phyloP scores from a whole-genome alignment of 2,329 filamentous ascomycete genomes.

The Fusarium temperatum region DNA sequence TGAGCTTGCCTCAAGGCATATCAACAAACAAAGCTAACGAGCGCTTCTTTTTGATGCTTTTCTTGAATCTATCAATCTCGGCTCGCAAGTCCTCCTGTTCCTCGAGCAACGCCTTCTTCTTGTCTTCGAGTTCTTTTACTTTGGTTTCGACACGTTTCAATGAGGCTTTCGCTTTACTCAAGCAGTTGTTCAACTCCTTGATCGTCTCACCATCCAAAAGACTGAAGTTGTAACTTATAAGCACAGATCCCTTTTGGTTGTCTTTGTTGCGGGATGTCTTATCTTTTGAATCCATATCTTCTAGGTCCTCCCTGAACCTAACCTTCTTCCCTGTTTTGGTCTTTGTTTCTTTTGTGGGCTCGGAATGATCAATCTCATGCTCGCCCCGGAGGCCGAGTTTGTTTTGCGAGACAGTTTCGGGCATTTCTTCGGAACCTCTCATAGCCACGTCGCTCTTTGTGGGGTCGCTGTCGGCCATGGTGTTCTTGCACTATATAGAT shows the following conservation, averaged over 20 bases:
- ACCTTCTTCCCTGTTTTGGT: background rate
- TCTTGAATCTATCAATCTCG: background rate
- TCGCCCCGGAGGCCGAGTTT: rapidly evolving
- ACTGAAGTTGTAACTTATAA: background rate
- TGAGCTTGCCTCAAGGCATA: background rate
- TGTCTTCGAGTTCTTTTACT: background rate
- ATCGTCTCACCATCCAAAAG: background rate
- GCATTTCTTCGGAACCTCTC: background rate
- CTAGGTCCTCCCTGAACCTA: background rate
- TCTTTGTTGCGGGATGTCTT: background rate
- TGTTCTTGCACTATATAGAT: no score
- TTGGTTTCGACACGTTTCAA: background rate
- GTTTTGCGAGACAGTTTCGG: background rate
- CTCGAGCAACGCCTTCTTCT: background rate
- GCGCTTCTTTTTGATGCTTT: background rate
- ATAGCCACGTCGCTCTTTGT: background rate
- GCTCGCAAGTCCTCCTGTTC: background rate
- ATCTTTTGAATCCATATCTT: background rate
- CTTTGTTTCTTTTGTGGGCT: background rate
- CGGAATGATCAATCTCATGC: background rate
- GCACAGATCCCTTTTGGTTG: rapidly evolving
- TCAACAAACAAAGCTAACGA: background rate
- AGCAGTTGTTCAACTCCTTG: background rate
- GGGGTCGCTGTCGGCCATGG: background rate
- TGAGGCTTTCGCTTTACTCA: background rate